phyloP scores from a whole-genome alignment of 2,329 filamentous ascomycete genomes.

The Beauveria brongniartii region DNA sequence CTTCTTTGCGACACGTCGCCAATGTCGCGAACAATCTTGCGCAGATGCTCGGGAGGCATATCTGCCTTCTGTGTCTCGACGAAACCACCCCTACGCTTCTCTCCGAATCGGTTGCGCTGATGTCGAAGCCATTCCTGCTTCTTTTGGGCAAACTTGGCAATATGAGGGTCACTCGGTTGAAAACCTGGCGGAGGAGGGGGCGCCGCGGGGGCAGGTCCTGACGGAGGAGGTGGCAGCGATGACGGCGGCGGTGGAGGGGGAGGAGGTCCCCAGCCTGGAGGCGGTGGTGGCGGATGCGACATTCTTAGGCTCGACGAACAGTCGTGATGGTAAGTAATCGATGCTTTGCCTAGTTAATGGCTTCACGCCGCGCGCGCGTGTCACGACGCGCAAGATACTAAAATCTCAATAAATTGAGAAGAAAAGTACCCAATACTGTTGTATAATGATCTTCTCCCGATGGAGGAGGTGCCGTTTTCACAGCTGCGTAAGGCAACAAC shows the following conservation, averaged over 20 bases:
- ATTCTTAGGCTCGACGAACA: slow-evolving; percentile 29
- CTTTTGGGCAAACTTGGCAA: slow-evolving; percentile 95
- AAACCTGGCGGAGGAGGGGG: slow-evolving; percentile 82
- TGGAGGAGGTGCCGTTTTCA: slow-evolving; percentile 21
- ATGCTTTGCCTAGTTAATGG: slow-evolving; percentile 18
- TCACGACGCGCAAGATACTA: slow-evolving; percentile 22
- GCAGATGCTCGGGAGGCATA: slow-evolving; percentile 95
- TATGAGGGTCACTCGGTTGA: slow-evolving; percentile 70
- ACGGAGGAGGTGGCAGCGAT: slow-evolving; percentile 48
- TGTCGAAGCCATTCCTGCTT: slow-evolving; percentile 96
- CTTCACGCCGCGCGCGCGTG: slow-evolving; percentile 28
- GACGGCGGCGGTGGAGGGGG: slow-evolving; percentile 47
- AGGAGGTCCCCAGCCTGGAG: slow-evolving; percentile 53
- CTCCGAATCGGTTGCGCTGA: slow-evolving; percentile 87
- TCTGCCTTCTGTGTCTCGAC: slow-evolving; percentile 98
- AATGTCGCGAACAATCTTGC: slow-evolving; percentile 97
- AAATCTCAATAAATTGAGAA: background rate
- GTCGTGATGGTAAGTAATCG: slow-evolving; percentile 1
- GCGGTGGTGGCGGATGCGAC: slow-evolving; percentile 47
- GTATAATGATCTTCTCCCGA: slow-evolving; percentile 12
- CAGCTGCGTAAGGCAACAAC: slow-evolving; percentile 22
- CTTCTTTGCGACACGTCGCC: slow-evolving; percentile 99
- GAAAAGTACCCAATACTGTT: slow-evolving; percentile 12
- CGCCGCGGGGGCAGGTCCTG: slow-evolving; percentile 50
- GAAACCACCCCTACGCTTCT: slow-evolving; percentile 94